Conservation (phyloP, 176 grass and related monocot species). For the Alopecurus myosuroides region DNA sequence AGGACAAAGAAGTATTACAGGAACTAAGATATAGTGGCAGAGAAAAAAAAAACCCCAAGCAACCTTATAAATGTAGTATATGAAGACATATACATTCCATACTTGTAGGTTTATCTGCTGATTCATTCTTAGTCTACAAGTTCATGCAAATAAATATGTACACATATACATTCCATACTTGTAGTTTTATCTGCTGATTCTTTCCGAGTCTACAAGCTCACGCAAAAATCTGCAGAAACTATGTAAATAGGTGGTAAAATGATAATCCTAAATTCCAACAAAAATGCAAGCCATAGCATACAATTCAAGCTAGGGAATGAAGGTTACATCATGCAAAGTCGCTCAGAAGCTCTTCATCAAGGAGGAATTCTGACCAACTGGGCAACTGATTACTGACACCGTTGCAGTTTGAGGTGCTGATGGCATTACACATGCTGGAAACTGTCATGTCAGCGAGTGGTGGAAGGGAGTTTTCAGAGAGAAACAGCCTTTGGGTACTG, state of each 20-base stretch:
- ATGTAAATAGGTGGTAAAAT: not conserved
- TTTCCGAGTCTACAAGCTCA: conserved; percentile 14
- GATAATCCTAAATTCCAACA: conserved; percentile 20
- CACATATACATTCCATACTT: conserved; percentile 32
- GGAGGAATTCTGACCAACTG: conserved; percentile 54
- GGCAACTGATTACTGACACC: conserved; percentile 26
- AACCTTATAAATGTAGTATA: conserved; percentile 30
- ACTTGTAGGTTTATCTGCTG: not conserved
- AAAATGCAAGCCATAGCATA: conserved; percentile 13
- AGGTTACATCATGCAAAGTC: conserved; percentile 32
- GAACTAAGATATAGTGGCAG: not conserved
- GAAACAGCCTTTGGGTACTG: conserved; percentile 2
- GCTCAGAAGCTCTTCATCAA: conserved; percentile 54
- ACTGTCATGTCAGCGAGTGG: conserved; percentile 44
- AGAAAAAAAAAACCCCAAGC: conserved; percentile 4
- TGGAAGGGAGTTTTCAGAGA: conserved; percentile 41
- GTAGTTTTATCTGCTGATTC: conserved; percentile 14
- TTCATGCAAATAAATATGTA: not conserved
- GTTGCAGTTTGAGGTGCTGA: conserved; percentile 38
- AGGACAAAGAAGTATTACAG: not conserved
- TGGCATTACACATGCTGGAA: conserved; percentile 35
- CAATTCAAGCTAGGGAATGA: conserved; percentile 1
- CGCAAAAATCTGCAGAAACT: conserved; percentile 3
- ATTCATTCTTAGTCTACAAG: no score
- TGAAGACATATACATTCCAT: conserved; percentile 35